Evolutionary conservation across 208 protist species (phyloP).

Genomic region (Histomonas meleagridis): DNA sequence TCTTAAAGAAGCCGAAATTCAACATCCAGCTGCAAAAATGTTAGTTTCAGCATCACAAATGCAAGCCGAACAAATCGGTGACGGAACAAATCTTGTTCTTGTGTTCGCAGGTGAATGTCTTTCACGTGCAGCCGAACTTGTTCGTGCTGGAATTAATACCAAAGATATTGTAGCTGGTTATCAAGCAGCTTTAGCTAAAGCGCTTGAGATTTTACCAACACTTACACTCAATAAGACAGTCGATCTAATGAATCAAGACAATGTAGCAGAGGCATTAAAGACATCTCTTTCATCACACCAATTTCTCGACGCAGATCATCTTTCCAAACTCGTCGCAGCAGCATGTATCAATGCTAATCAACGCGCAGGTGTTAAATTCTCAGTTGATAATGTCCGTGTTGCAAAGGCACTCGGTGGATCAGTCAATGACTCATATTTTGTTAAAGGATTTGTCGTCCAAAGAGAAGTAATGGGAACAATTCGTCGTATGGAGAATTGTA

Average conservation of each 20-base stretch:
- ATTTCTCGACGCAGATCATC: background rate
- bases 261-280: constrained; percentile 41
- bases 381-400: constrained; percentile 91
- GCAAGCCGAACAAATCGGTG: constrained; percentile 87
- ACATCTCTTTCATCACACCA: constrained; percentile 14
- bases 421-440: constrained; percentile 70
- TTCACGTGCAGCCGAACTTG: constrained; percentile 77
- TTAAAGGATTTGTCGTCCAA: constrained; percentile 89
- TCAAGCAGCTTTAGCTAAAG: constrained; percentile 74
- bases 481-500: constrained; percentile 77
- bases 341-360: constrained; percentile 13
- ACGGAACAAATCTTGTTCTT: constrained; percentile 96
- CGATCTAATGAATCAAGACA: constrained; percentile 57
- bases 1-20: constrained; percentile 91
- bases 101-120: constrained; percentile 92
- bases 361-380: constrained; percentile 38
- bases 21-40: constrained; percentile 86
- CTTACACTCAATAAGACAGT: constrained; percentile 51
- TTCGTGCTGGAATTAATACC: constrained; percentile 87
- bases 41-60: constrained; percentile 90
- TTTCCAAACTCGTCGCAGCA: background rate
- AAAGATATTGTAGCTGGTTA: constrained; percentile 94
- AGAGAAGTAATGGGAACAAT: constrained; percentile 61
- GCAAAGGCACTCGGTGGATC: constrained; percentile 88
- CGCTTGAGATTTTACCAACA: constrained; percentile 70